Percentiles rank a stretch among this genome's conserved stretches.
phyloP scores from a whole-genome alignment of 805 yeast genomes.

The Maudiozyma saulgeensis region DNA sequence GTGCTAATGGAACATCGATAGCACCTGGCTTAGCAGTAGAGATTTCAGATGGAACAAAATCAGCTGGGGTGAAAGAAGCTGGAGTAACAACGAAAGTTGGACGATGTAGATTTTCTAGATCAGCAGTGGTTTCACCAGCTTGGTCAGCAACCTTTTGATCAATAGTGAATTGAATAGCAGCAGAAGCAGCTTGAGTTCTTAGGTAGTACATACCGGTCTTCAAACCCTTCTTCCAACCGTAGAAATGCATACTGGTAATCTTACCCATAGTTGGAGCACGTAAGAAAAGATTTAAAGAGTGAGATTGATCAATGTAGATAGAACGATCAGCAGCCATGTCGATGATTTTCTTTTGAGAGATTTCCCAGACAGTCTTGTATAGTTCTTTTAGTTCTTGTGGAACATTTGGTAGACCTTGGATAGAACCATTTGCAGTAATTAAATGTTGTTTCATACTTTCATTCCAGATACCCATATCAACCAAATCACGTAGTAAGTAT shows the following conservation, averaged over 20 bases:
- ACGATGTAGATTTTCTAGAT: slow-evolving; percentile 30
- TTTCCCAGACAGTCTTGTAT: slow-evolving; percentile 96
- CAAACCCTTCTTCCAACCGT: slow-evolving; percentile 97
- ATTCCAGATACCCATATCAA: slow-evolving; percentile 76
- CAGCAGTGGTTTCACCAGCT: slow-evolving; percentile 48
- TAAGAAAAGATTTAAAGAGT: slow-evolving; percentile 82
- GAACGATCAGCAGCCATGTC: slow-evolving; percentile 80
- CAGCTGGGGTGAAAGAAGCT: slow-evolving; percentile 9
- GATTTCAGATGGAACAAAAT: slow-evolving; percentile 8
- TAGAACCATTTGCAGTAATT: slow-evolving; percentile 72
- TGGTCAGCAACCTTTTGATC: slow-evolving; percentile 88
- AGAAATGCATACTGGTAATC: slow-evolving; percentile 95
- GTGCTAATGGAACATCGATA: slow-evolving; percentile 1
- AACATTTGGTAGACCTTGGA: slow-evolving; percentile 62
- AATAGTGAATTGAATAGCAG: slow-evolving; percentile 88
- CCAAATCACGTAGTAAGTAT: slow-evolving; percentile 72
- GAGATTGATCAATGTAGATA: slow-evolving; percentile 83
- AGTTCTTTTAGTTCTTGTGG: slow-evolving; percentile 67
- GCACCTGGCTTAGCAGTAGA: slow-evolving; percentile 8
- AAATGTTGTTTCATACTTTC: slow-evolving; percentile 69
- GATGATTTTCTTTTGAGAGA: slow-evolving; percentile 73
- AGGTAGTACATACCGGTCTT: slow-evolving; percentile 98
- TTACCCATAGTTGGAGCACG: slow-evolving; percentile 92
- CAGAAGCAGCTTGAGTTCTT: slow-evolving; percentile 94
- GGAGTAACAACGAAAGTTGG: slow-evolving; percentile 28